Evolutionary conservation across 192 early-diverging fungal genomes (phyloP), one percentile per base, ranked within the genome.

Genomic region (Mortierella antarctica): DNA sequence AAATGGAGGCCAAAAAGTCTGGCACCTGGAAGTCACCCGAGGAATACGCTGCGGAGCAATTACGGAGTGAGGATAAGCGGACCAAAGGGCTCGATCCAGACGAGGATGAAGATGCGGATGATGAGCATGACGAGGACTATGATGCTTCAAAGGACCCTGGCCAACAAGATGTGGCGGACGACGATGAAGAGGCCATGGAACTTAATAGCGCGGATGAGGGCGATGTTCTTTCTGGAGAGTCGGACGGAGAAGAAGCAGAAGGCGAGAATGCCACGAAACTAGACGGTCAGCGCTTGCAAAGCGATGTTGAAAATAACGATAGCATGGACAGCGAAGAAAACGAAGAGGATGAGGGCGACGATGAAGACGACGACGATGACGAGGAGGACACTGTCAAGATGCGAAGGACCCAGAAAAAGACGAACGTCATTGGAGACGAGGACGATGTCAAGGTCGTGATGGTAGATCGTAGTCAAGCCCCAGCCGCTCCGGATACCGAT

Each of bases 21-120:
- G 75, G 68, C n/a, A 60, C n/a, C 0, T 71, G 68, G 68, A 71
- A 47, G 50, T 59, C 75, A 0, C 69, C 69, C 17, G 75, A 79
- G 57, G 68, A 79, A 4, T 42, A 60, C 54, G 68, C 75, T 10
- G 75, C 62, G 2, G 68, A 79, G n/a, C 62, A 69, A 23, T 46
- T 79, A 68, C 42, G 40, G 52, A 52, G 47, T 13, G 75, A 79
- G 44, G 63, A 68, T 6, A 73, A 65, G 31, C 48, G 51, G 15
- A 61, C 21, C 18, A 45, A 55, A 58, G 72, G 71, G 7, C 55
- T 65, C 17, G 56, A 58, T 58, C 62, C 63, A 14, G 71, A 73
- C 55, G 56, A 65, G 31, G 71, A 73, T 46, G 21, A 48, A 4
- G 44, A 12, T 71, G 63, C 8, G 20, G 68, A 70, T 41, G 45